Conservation (phyloP, 1,284 basidiomycete genomes). For the Malassezia globosa region DNA sequence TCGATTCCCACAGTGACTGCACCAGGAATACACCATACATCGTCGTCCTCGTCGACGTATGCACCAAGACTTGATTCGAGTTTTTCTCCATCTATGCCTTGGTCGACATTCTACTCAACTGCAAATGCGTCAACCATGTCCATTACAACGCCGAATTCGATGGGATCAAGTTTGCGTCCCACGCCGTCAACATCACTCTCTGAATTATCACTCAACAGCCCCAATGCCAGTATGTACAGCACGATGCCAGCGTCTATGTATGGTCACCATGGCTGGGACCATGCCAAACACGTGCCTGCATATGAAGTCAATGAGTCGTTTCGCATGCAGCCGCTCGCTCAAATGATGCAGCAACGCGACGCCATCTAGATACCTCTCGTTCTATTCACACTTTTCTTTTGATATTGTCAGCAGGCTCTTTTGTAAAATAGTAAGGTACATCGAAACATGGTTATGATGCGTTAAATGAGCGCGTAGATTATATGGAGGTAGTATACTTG, state of each 20-base stretch:
- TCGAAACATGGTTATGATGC: too few relatives aligned
- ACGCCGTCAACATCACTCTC: constrained; percentile 39
- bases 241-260: not conserved
- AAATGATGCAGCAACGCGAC: too few relatives aligned
- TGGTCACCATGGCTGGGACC: constrained; percentile 1
- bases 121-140: constrained; percentile 10
- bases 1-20: not conserved
- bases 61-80: not conserved
- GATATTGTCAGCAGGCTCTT: too few relatives aligned
- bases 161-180: constrained; percentile 28
- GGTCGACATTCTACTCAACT: constrained; percentile 6
- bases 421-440: too few relatives aligned
- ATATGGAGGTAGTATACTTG: too few relatives aligned
- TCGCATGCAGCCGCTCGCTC: constrained; percentile 1
- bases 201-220: constrained; percentile 22
- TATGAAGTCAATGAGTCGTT: constrained; percentile 9
- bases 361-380: too few relatives aligned
- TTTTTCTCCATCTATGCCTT: not conserved
- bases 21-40: not conserved
- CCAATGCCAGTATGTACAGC: not conserved
- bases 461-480: too few relatives aligned
- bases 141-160: constrained; percentile 13
- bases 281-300: not conserved
- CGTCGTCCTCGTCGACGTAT: not conserved
- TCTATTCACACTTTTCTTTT: too few relatives aligned